Evolutionary conservation across 805 yeast species (phyloP).

Genomic region (Sugiyamaella lignohabitans): DNA sequence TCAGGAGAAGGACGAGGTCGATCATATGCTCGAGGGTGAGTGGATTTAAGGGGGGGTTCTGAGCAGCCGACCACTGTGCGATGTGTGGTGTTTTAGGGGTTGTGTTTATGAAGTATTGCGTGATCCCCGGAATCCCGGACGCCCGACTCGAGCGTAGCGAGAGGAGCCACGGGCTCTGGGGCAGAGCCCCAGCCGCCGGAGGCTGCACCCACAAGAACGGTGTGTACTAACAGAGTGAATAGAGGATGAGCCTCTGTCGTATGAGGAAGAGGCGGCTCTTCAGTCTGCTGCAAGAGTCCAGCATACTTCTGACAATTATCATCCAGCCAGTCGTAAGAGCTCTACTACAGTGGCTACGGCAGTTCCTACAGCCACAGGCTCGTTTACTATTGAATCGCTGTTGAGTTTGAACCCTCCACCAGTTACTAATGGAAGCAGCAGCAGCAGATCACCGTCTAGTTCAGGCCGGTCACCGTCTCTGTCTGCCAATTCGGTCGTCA

Average conservation of each 20-base stretch:
- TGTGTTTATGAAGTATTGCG: too few relatives aligned
- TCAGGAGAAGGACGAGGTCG: background rate
- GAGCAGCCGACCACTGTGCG: too few relatives aligned
- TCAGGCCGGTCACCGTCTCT: too few relatives aligned
- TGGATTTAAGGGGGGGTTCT: too few relatives aligned
- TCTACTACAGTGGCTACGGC: background rate
- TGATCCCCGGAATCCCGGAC: too few relatives aligned
- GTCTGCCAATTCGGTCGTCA: too few relatives aligned
- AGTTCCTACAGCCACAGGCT: conserved; percentile 16
- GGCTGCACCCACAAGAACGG: background rate
- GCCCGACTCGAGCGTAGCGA: background rate
- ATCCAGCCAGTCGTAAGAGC: conserved; percentile 4
- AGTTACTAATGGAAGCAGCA: background rate
- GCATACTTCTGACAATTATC: conserved; percentile 13
- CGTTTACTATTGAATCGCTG: conserved; percentile 18
- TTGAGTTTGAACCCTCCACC: conserved; percentile 2
- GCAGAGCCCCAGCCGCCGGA: background rate
- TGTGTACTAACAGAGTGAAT: background rate
- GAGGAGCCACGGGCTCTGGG: background rate
- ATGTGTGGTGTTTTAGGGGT: too few relatives aligned
- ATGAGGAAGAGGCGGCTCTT: conserved; percentile 20
- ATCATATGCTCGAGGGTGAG: background rate
- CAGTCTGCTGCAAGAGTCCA: conserved; percentile 17
- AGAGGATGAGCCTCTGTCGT: conserved; percentile 19
- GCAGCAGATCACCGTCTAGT: background rate